A percentile compares a stretch with the other conserved stretches of the same genome.
Evolutionary conservation across 768 basidiomycete species (phyloP).

Genomic region (Termitomyces sp.): DNA sequence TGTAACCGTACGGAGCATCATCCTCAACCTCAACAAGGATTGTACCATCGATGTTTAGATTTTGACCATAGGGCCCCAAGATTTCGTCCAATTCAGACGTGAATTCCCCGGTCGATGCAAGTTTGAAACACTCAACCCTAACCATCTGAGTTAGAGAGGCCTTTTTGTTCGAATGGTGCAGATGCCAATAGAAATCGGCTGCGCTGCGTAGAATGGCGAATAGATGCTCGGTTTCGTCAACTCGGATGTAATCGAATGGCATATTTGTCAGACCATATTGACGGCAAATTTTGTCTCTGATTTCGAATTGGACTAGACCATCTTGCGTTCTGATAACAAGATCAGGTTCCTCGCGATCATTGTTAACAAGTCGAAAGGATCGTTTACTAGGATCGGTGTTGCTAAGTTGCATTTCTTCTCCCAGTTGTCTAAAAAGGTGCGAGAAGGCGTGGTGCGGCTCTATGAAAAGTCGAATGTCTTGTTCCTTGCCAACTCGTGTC

Average conservation of each 20-base stretch:
- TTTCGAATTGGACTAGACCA: neutral
- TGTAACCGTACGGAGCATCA: neutral
- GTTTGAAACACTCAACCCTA: neutral
- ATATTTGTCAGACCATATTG: neutral
- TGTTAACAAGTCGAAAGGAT: neutral
- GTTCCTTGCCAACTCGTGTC: neutral
- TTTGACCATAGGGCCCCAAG: neutral
- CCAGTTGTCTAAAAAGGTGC: neutral
- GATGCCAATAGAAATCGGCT: constrained; percentile 2
- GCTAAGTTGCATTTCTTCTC: neutral
- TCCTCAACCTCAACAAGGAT: neutral
- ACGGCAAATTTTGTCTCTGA: neutral
- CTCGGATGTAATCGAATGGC: neutral
- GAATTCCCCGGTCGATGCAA: neutral
- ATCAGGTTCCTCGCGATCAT: neutral
- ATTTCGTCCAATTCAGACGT: neutral
- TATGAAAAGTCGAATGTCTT: neutral
- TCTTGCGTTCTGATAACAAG: neutral
- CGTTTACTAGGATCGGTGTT: neutral
- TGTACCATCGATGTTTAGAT: neutral
- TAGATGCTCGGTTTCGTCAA: neutral
- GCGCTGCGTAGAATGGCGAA: neutral
- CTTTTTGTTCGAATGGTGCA: neutral
- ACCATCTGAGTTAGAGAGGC: neutral
- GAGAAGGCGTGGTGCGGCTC: neutral